Evolutionary conservation across 305 asterid species (phyloP).

Genomic region (Stenogyne calaminthoides): DNA sequence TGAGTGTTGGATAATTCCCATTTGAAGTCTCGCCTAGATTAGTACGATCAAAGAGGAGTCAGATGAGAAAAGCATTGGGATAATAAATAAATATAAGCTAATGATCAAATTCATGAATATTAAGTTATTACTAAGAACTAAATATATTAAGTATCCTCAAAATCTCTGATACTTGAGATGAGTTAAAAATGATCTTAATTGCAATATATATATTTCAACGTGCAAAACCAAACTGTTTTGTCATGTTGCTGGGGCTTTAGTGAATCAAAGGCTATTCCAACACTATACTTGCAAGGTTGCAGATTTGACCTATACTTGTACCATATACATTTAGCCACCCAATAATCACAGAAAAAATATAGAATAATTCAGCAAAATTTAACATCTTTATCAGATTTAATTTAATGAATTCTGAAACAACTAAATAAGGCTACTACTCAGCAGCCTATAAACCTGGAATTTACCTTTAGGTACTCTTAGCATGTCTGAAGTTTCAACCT

Average conservation of each 20-base stretch:
- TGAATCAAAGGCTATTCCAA: background rate
- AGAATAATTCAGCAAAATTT: background rate
- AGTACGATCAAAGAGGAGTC: conserved; percentile 21
- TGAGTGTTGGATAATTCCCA: conserved; percentile 28
- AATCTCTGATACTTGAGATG: background rate
- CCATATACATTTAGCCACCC: background rate
- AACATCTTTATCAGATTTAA: background rate
- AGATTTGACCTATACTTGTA: background rate
- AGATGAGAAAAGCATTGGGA: background rate
- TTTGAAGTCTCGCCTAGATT: conserved; percentile 38
- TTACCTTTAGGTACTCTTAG: conserved; percentile 56
- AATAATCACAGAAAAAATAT: background rate
- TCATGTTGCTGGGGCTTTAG: background rate
- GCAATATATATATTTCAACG: background rate
- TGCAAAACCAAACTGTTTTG: background rate
- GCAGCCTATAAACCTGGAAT: conserved; percentile 13
- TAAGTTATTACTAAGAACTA: no score
- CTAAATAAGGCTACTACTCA: background rate
- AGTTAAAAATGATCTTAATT: background rate
- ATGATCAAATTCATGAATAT: background rate
- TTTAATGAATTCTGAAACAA: background rate
- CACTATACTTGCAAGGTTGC: background rate
- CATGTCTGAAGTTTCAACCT: conserved; percentile 54
- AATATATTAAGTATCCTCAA: background rate
- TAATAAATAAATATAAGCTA: background rate